Percentiles rank a stretch among this genome's conserved stretches.
Evolutionary conservation across 371 early-diverging fungal genomes (phyloP).

Genomic region (Rhizopus delemar): DNA sequence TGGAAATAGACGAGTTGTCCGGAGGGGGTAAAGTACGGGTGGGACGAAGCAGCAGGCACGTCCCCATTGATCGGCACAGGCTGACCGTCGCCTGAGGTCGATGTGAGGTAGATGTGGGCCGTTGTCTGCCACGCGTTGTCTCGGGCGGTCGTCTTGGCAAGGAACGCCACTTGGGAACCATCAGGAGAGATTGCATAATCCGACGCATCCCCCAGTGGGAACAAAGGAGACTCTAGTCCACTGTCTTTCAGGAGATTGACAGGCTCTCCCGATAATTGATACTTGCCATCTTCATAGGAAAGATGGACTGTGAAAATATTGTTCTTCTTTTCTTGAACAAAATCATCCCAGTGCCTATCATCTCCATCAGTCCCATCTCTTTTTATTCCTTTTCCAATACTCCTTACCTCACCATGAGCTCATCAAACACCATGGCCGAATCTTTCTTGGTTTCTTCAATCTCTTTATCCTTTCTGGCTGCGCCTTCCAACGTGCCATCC

Average conservation of each 20-base stretch:
- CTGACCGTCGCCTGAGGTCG: slow-evolving; percentile 42
- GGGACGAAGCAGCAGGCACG: slow-evolving; percentile 63
- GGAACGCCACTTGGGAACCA: slow-evolving; percentile 69
- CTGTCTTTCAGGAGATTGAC: slow-evolving; percentile 53
- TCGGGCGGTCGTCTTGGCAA: slow-evolving; percentile 61
- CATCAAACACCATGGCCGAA: slow-evolving; percentile 57
- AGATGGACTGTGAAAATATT: slow-evolving; percentile 59
- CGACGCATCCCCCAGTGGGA: slow-evolving; percentile 62
- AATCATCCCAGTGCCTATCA: slow-evolving; percentile 69
- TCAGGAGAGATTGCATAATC: slow-evolving; percentile 68
- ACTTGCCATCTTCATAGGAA: slow-evolving; percentile 26
- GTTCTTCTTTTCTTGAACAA: slow-evolving; percentile 54
- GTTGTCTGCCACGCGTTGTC: slow-evolving; percentile 82
- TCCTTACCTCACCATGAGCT: slow-evolving; percentile 60
- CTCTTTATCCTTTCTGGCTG: slow-evolving; percentile 46
- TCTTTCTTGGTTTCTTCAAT: slow-evolving; percentile 49
- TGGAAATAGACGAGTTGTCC: slow-evolving; percentile 78
- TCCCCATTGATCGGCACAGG: slow-evolving; percentile 59
- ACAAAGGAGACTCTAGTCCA: slow-evolving; percentile 56
- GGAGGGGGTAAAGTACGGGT: slow-evolving; percentile 65
- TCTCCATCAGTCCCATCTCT: neutral
- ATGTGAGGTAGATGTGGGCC: slow-evolving; percentile 67
- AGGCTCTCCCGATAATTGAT: slow-evolving; percentile 36
- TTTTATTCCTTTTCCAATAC: neutral
- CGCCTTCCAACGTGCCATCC: slow-evolving; percentile 43